Conservation (phyloP, 2,329 filamentous ascomycete genomes). For the Elsinoe australis region DNA sequence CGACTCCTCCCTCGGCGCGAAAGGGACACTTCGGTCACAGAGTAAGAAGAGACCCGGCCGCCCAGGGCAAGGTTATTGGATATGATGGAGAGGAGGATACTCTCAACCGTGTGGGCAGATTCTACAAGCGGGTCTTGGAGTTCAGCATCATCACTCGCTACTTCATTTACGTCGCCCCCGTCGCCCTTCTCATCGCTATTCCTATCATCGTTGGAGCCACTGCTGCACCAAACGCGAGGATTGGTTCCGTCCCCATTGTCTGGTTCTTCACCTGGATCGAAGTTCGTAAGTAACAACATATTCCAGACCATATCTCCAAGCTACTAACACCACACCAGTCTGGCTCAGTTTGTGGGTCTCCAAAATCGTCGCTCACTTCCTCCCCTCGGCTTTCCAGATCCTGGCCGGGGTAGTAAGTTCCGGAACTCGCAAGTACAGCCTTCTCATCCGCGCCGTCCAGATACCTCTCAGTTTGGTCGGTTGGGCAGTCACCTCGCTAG, state of each 20-base stretch:
- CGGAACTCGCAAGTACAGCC: conserved; percentile 56
- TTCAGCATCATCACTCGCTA: conserved; percentile 58
- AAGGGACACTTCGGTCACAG: conserved; percentile 34
- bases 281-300: conserved; percentile 34
- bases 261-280: conserved; percentile 61
- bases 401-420: conserved; percentile 57
- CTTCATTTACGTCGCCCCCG: conserved; percentile 53
- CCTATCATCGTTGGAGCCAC: conserved; percentile 57
- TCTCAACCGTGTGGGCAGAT: conserved; percentile 50
- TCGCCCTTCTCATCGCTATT: conserved; percentile 52
- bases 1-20: conserved; percentile 23
- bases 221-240: conserved; percentile 39
- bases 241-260: conserved; percentile 49
- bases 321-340: conserved; percentile 31
- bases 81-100: conserved; percentile 46
- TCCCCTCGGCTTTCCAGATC: conserved; percentile 54
- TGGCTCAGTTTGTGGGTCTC: conserved; percentile 57
- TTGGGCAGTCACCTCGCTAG: conserved; percentile 52
- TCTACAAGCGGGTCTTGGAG: conserved; percentile 55
- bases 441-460: conserved; percentile 51
- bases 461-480: conserved; percentile 54
- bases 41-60: conserved; percentile 30
- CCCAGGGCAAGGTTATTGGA: conserved; percentile 30
- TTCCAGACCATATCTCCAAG: background rate
- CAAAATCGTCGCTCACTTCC: conserved; percentile 52